Conservation (phyloP, 345 rosid species). For the Murraya paniculata region DNA sequence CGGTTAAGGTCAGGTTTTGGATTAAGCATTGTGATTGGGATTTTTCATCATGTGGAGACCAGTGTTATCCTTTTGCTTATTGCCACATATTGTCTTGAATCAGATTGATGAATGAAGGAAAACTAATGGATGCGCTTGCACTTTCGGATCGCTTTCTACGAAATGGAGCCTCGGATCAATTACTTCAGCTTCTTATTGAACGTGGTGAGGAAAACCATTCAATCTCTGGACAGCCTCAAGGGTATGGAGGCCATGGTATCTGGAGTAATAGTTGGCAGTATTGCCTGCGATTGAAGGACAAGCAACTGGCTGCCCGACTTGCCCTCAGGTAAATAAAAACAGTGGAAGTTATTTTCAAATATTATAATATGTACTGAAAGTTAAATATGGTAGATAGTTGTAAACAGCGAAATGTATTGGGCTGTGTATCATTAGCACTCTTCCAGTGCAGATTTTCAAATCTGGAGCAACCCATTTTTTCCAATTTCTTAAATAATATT, state of each 20-base stretch:
- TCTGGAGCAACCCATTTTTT: too few species aligned
- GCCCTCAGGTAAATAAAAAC: conserved; percentile 70
- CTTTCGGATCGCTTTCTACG: conserved; percentile 93
- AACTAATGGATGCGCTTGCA: conserved; percentile 93
- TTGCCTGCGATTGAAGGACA: conserved; percentile 93
- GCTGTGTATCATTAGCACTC: neutral
- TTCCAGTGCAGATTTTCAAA: too few species aligned
- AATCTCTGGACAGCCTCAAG: conserved; percentile 46
- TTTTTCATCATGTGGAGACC: conserved; percentile 8
- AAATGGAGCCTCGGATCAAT: conserved; percentile 83
- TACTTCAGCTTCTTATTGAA: conserved; percentile 83
- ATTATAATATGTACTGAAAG: conserved; percentile 3
- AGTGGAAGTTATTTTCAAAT: neutral
- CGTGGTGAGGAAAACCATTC: conserved; percentile 63
- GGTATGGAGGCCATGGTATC: conserved; percentile 55
- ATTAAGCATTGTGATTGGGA: neutral
- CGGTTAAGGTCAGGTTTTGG: conserved; percentile 2
- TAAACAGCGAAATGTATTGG: too few species aligned
- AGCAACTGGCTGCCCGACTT: conserved; percentile 82
- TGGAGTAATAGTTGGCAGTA: conserved; percentile 94
- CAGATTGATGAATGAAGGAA: conserved; percentile 88
- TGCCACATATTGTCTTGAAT: neutral
- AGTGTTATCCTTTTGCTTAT: conserved; percentile 15
- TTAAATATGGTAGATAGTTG: neutral
- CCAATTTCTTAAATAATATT: neutral